Percentiles rank a stretch among this genome's conserved stretches.
Conservation (phyloP, 2,329 filamentous ascomycete genomes). For the Ophioceras dolichostomum region DNA sequence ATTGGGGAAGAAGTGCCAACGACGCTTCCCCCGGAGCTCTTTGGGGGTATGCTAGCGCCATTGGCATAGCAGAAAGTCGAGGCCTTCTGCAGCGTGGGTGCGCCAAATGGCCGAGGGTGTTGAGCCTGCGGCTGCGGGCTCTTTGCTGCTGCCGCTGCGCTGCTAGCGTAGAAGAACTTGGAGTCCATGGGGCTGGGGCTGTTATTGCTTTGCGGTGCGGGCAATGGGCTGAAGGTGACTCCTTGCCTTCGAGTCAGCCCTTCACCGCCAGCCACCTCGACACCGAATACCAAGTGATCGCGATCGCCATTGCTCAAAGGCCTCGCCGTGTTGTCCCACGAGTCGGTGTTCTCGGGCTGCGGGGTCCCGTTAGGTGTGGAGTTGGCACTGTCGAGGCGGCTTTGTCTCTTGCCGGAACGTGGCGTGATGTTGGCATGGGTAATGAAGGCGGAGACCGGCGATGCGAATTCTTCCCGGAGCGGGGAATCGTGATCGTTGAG, state of each 20-base stretch:
- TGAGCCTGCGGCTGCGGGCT: conserved; percentile 13
- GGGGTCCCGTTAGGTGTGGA: conserved; percentile 55
- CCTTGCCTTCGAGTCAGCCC: conserved; percentile 12
- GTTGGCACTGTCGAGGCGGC: conserved; percentile 54
- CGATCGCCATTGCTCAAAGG: no score
- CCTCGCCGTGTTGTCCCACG: no score
- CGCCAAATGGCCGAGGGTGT: not conserved
- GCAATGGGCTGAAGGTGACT: conserved; percentile 19
- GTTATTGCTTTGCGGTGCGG: not conserved
- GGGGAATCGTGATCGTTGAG: conserved; percentile 4
- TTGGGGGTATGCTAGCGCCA: conserved; percentile 24
- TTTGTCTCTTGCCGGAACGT: conserved; percentile 61
- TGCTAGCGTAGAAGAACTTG: conserved; percentile 90
- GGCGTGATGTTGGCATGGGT: conserved; percentile 59
- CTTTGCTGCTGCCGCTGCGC: conserved; percentile 31
- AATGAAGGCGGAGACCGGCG: conserved; percentile 42
- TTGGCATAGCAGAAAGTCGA: conserved; percentile 47
- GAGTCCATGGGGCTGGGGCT: conserved; percentile 32
- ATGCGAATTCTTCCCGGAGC: conserved; percentile 34
- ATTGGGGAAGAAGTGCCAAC: no score
- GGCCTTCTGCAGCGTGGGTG: conserved; percentile 21
- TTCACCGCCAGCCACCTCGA: conserved; percentile 12
- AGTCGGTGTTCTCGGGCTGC: conserved; percentile 28
- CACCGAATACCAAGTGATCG: not conserved
- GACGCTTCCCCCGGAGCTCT: no score